phyloP scores from a whole-genome alignment of 345 rosid species.

The Eucalyptus decipiens region DNA sequence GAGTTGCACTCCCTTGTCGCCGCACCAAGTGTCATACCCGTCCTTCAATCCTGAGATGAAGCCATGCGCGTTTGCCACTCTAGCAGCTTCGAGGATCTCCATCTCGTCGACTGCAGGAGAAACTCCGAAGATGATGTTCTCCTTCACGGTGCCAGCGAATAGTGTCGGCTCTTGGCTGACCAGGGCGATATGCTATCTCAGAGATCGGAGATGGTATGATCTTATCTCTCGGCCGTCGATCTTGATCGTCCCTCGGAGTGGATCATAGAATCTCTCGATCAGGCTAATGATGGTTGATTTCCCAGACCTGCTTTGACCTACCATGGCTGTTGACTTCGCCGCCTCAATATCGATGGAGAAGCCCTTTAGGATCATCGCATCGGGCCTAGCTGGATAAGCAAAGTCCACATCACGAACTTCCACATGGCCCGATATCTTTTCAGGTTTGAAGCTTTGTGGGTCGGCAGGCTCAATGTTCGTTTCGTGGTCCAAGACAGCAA shows the following conservation, averaged over 20 bases:
- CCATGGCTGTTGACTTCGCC: background rate
- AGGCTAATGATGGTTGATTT: slow-evolving; percentile 1
- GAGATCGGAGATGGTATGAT: background rate
- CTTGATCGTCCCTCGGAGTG: background rate
- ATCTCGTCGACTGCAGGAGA: background rate
- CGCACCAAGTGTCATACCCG: slow-evolving; percentile 17
- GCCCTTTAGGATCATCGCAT: background rate
- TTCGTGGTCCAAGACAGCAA: background rate
- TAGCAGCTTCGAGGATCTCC: slow-evolving; percentile 4
- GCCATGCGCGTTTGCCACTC: slow-evolving; percentile 12
- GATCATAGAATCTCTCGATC: slow-evolving; percentile 5
- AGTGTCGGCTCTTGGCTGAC: slow-evolving; percentile 15
- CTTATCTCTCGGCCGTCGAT: background rate
- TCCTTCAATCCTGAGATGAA: slow-evolving; percentile 6
- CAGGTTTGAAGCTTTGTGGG: background rate
- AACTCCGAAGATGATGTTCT: background rate
- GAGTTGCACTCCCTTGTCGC: slow-evolving; percentile 15
- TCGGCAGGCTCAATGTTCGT: background rate
- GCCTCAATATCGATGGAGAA: background rate
- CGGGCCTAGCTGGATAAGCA: background rate
- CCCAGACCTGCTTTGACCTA: slow-evolving; percentile 4
- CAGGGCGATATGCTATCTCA: background rate
- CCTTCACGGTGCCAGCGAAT: slow-evolving; percentile 2
- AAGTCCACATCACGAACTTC: background rate
- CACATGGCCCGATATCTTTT: background rate